Evolutionary conservation across 2,329 filamentous ascomycete species (phyloP).

Genomic region (Alternaria ethzedia): DNA sequence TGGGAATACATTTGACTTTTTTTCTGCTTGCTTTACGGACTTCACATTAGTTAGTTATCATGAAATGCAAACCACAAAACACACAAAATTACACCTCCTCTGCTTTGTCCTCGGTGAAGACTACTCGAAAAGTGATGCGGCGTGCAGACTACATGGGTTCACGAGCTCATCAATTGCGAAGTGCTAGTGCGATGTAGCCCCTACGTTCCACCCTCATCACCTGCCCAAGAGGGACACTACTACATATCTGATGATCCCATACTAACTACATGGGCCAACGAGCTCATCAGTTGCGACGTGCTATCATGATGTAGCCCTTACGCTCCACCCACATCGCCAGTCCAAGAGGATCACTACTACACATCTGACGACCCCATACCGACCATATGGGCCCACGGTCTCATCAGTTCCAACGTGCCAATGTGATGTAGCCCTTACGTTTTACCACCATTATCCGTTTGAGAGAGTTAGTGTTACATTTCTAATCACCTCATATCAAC

Average conservation of each 20-base stretch:
- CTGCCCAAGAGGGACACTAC: not conserved
- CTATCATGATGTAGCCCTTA: not conserved
- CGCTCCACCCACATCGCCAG: not conserved
- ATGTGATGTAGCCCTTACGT: no score
- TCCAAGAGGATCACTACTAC: not conserved
- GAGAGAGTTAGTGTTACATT: no score
- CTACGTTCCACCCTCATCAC: not conserved
- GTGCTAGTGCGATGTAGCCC: not conserved
- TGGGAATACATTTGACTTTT: not conserved
- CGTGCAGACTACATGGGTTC: not conserved
- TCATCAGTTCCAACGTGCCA: not conserved
- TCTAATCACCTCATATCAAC: no score
- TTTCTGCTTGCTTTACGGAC: not conserved
- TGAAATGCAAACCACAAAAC: not conserved
- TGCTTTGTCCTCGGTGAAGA: not conserved
- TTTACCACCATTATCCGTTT: no score
- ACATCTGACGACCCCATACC: not conserved
- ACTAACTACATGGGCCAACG: not conserved
- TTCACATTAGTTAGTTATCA: not conserved
- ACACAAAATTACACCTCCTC: not conserved
- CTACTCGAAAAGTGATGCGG: not conserved
- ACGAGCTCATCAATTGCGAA: not conserved
- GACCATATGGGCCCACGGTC: not conserved
- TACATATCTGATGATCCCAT: not conserved
- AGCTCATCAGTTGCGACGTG: not conserved